These are phyloP conservation scores for Populus deltoides DNA, from an alignment of 345 rosid species.

Conservation along the genomic window DNA sequence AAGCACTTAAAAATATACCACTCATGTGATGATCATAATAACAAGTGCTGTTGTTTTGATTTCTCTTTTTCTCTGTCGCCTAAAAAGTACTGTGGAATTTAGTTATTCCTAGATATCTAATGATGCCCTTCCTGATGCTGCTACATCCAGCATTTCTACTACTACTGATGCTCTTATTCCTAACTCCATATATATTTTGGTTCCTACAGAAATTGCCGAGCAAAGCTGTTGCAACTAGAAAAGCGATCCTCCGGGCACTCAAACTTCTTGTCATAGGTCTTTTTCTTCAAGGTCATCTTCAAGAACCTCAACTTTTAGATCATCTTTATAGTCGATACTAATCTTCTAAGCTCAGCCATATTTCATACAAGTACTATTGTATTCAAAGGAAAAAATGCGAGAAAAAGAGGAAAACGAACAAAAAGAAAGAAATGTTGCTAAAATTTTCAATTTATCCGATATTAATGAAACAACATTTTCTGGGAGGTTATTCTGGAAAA, in stretches of 20 bases:
- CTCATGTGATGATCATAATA: not conserved
- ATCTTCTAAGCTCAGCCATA: not conserved
- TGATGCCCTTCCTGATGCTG: not conserved
- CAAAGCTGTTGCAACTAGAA: slow-evolving; percentile 58
- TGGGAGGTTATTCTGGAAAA: not conserved
- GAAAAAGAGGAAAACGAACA: not conserved
- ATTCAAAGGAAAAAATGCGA: not conserved
- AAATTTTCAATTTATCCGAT: not conserved
- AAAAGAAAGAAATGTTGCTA: not conserved
- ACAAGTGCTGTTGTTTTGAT: not conserved
- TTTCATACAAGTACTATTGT: not conserved
- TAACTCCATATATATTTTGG: not conserved
- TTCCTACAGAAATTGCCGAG: slow-evolving; percentile 47
- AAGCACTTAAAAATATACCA: not conserved
- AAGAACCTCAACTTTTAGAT: not conserved
- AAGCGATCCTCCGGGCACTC: slow-evolving; percentile 52
- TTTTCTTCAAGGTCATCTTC: slow-evolving; percentile 68
- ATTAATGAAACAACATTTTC: not conserved
- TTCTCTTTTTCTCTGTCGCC: not conserved
- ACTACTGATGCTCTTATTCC: not conserved
- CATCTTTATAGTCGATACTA: not conserved
- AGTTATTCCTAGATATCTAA: not conserved
- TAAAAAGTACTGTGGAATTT: not conserved
- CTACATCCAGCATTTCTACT: not conserved
- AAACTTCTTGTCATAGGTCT: slow-evolving; percentile 65